Evolutionary conservation across 1,139 yeast species (phyloP).

Genomic region (Yamadazyma membranifaciens): DNA sequence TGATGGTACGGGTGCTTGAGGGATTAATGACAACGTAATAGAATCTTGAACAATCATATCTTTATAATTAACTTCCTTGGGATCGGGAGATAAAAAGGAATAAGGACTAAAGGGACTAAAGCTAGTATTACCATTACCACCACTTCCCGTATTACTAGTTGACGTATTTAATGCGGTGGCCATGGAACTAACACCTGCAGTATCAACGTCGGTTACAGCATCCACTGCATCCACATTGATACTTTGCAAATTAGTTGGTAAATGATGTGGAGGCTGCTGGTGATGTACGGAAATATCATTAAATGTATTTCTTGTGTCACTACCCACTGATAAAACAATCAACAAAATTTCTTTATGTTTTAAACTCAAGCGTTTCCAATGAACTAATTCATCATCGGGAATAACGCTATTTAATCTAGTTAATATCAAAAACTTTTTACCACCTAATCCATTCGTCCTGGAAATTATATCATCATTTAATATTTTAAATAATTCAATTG

Average conservation of each 20-base stretch:
- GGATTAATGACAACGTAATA: constrained; percentile 62
- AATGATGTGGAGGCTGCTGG: background rate
- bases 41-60: constrained; percentile 48
- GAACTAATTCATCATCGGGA: constrained; percentile 76
- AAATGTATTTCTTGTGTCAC: constrained; percentile 57
- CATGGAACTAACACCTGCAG: background rate
- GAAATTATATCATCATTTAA: constrained; percentile 34
- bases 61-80: constrained; percentile 15
- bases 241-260: background rate
- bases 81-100: constrained; percentile 32
- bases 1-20: constrained; percentile 60
- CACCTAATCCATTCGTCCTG: constrained; percentile 36
- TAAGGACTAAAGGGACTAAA: constrained; percentile 4
- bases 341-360: constrained; percentile 62
- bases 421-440: constrained; percentile 62
- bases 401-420: constrained; percentile 70
- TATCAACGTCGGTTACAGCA: background rate
- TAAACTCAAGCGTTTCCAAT: constrained; percentile 68
- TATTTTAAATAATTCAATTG: constrained; percentile 35
- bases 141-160: background rate
- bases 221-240: background rate
- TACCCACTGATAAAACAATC: constrained; percentile 72
- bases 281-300: constrained; percentile 3
- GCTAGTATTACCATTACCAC: background rate
- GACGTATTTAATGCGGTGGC: background rate